Conservation (phyloP, 2,329 filamentous ascomycete genomes). For the Penicillium sp. region DNA sequence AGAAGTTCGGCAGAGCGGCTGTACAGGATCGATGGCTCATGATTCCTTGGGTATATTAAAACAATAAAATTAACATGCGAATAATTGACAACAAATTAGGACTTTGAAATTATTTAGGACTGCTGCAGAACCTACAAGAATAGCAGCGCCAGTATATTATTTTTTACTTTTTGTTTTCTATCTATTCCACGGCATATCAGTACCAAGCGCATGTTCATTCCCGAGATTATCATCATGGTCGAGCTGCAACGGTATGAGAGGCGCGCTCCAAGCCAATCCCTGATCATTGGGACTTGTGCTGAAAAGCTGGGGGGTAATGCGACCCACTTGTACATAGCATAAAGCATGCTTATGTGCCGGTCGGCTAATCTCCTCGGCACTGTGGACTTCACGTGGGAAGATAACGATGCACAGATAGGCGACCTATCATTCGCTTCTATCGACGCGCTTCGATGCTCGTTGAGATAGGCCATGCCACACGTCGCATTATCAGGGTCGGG, state of each 20-base stretch:
- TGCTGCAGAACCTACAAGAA: no score
- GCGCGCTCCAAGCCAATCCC: no score
- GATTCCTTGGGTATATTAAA: conserved; percentile 58
- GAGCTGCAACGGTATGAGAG: no score
- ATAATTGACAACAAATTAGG: background rate
- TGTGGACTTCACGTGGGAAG: background rate
- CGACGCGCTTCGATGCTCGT: background rate
- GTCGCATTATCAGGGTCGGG: background rate
- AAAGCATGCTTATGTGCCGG: background rate
- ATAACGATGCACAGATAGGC: background rate
- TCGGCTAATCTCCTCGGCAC: background rate
- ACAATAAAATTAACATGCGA: background rate
- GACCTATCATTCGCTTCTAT: background rate
- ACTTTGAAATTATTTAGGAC: no score
- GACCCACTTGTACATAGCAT: background rate
- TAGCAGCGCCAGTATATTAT: no score
- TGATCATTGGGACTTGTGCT: no score
- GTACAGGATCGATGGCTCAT: conserved; percentile 70
- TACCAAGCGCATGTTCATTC: no score
- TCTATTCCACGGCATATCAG: no score
- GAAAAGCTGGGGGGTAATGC: background rate
- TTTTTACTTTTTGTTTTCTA: no score
- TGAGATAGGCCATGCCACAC: background rate
- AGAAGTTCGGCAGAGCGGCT: conserved; percentile 69
- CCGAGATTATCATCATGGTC: no score